Conservation (phyloP, 805 yeast genomes). For the Teunomyces cretensis region DNA sequence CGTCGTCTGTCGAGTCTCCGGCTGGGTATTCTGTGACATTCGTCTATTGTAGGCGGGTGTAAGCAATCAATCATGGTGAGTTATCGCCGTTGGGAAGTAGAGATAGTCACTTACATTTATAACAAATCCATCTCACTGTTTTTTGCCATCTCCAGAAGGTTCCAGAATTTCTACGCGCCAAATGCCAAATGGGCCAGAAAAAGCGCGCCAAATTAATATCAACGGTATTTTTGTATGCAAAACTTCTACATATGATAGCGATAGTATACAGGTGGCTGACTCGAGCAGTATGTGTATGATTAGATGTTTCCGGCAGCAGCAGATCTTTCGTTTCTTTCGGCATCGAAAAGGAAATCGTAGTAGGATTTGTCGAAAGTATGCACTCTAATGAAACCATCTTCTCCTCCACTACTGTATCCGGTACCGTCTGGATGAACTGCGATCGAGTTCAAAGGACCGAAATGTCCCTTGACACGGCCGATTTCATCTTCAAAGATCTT, state of each 20-base stretch:
- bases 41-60: not conserved
- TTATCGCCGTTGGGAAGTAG: not conserved
- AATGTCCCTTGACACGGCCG: conserved; percentile 97
- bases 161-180: conserved; percentile 1
- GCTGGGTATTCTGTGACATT: not conserved
- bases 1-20: not conserved
- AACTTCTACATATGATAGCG: conserved; percentile 1
- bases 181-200: not conserved
- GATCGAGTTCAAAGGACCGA: conserved; percentile 94
- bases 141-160: not conserved
- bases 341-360: conserved; percentile 87
- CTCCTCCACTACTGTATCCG: conserved; percentile 95
- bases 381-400: conserved; percentile 95
- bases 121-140: not conserved
- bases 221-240: conserved; percentile 3
- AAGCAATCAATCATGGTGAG: not conserved
- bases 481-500: conserved; percentile 93
- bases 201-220: not conserved
- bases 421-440: conserved; percentile 94
- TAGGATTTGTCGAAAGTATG: conserved; percentile 92
- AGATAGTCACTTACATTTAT: not conserved
- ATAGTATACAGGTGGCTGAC: conserved; percentile 2
- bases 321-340: conserved; percentile 66
- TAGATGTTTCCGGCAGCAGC: conserved; percentile 31
- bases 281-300: conserved; percentile 1